Evolutionary conservation across 2,329 filamentous ascomycete species (phyloP).

Genomic region (Penicillium concentricum): DNA sequence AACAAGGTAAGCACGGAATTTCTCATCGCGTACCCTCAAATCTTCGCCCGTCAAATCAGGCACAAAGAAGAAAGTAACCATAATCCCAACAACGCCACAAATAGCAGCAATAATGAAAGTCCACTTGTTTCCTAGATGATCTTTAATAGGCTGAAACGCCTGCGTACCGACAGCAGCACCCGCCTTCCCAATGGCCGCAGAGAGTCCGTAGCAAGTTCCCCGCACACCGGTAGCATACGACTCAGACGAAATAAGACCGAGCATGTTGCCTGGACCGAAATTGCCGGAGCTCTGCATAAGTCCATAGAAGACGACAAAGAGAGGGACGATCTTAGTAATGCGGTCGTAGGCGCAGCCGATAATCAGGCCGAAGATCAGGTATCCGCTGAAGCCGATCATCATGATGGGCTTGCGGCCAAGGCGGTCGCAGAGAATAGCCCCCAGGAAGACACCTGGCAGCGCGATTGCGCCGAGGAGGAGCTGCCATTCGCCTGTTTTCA

Average conservation of each 20-base stretch:
- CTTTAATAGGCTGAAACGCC: constrained; percentile 51
- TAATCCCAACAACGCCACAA: constrained; percentile 48
- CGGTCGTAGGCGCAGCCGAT: constrained; percentile 51
- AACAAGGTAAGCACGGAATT: constrained; percentile 47
- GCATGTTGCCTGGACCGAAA: constrained; percentile 53
- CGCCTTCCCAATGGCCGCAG: constrained; percentile 53
- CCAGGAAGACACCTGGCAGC: constrained; percentile 52
- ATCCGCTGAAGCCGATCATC: constrained; percentile 53
- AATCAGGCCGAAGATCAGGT: constrained; percentile 53
- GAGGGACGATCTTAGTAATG: constrained; percentile 51
- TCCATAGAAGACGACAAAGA: constrained; percentile 55
- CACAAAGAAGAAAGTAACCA: constrained; percentile 51
- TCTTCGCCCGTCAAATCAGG: constrained; percentile 49
- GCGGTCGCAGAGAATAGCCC: constrained; percentile 49
- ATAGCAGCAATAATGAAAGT: constrained; percentile 56
- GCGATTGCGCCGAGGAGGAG: constrained; percentile 44
- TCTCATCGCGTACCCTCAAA: constrained; percentile 44
- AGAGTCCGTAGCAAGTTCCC: constrained; percentile 53
- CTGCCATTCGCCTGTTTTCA: constrained; percentile 50
- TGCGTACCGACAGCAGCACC: constrained; percentile 54
- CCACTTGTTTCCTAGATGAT: constrained; percentile 49
- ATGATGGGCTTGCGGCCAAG: constrained; percentile 53
- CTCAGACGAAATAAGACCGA: constrained; percentile 53
- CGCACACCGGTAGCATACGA: constrained; percentile 54
- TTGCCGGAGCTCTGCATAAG: constrained; percentile 53